Evolutionary conservation across 345 rosid species (phyloP), one percentile per base, ranked within the genome.

Genomic region (Corchorus olitorius): DNA sequence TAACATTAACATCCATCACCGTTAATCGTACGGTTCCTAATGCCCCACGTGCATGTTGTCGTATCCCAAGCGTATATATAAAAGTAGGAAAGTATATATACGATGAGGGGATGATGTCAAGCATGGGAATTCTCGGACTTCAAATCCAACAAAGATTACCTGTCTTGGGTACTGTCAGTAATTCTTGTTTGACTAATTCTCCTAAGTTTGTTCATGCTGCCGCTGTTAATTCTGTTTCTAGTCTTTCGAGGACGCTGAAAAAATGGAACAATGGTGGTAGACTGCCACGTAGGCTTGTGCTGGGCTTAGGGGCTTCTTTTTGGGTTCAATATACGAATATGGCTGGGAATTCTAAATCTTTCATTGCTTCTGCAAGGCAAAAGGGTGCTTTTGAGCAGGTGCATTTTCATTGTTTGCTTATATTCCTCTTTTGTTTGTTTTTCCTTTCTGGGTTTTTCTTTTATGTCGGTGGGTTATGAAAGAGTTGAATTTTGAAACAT

Each of bases 291-390:
- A 88, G 92, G 33, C 39, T 88, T 10, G 84, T 88, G 56, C 66
- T 92, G 1, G 97, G 94, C 43, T 75, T 89, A 39, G 94, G 95
- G 17, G 84, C 81, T 65, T 85, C 93, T 7, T 83, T 88, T 78
- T 91, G 91, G 93, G 77, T 84, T 48, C 90, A 81, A 76, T 80
- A 74, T 56, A 70, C 86, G 86, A 84, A 72, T 79, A 87, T 82
- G 89, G 86, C 86, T 56, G 82, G 81, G 74, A 85, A 82, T 54
- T 79, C 80, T 73, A 93, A 83, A 4, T 81, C 87, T 41, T 91
- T 86, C 86, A 75, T 88, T 43, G 97, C 95, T 79, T 91, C 91
- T 22, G 98, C 97, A 2, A 91, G 90, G 74, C 92, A 86, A 73
- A 86, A 87, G 69, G 75, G 87, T 71, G 83, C 87, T 37, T 74